Evolutionary conservation across 2,329 filamentous ascomycete species (phyloP).

Genomic region (Fusarium illudens): DNA sequence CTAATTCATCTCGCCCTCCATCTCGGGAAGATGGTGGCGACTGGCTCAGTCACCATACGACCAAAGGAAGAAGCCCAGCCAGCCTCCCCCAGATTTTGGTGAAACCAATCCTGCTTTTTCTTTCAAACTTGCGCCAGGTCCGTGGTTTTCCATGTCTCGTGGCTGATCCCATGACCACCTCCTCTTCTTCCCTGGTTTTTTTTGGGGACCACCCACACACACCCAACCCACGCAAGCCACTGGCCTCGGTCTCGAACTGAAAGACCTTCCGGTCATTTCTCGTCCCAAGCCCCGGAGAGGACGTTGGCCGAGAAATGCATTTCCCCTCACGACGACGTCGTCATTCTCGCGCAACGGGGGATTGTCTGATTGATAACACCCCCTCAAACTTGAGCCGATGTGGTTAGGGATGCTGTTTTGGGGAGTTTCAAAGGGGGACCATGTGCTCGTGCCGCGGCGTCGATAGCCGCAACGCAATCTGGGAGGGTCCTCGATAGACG

Average conservation of each 20-base stretch:
- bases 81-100: constrained; percentile 23
- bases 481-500: constrained; percentile 18
- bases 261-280: not conserved
- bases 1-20: constrained; percentile 16
- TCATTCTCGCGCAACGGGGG: constrained; percentile 14
- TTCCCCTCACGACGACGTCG: not conserved
- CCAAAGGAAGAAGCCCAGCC: not conserved
- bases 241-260: constrained; percentile 9
- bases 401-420: not conserved
- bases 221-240: constrained; percentile 9
- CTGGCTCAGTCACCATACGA: not conserved
- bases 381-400: constrained; percentile 9
- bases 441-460: constrained; percentile 34
- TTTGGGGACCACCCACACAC: not conserved
- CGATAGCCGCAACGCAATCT: constrained; percentile 27
- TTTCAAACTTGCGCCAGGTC: constrained; percentile 6
- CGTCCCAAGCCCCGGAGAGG: not conserved
- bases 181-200: not conserved
- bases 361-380: not conserved
- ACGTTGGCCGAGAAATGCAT: not conserved
- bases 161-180: constrained; percentile 27
- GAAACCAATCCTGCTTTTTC: constrained; percentile 26
- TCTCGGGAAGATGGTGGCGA: not conserved
- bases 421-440: not conserved
- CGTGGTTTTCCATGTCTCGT: constrained; percentile 11